Conservation (phyloP, 2,329 filamentous ascomycete genomes). For the Ophiosphaerella herpotricha region DNA sequence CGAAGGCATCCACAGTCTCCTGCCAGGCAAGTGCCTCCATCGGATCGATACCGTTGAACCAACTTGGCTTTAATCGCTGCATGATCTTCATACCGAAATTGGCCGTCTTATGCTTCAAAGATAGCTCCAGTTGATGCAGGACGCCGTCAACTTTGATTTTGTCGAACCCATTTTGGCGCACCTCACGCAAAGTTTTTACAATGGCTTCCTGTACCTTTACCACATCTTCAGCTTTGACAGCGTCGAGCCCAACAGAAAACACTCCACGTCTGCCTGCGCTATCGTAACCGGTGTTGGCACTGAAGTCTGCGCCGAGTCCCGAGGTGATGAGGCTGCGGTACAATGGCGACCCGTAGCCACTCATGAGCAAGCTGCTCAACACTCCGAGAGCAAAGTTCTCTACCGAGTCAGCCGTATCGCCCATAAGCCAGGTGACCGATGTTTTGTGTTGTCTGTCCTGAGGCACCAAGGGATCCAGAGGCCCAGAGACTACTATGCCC, state of each 20-base stretch:
- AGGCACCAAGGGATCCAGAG: slow-evolving; percentile 83
- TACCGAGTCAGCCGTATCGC: slow-evolving; percentile 78
- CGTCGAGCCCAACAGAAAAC: slow-evolving; percentile 88
- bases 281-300: slow-evolving; percentile 92
- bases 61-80: slow-evolving; percentile 84
- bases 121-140: slow-evolving; percentile 90
- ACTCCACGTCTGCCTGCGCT: slow-evolving; percentile 75
- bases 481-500: slow-evolving; percentile 74
- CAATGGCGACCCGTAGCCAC: slow-evolving; percentile 92
- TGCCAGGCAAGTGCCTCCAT: slow-evolving; percentile 93
- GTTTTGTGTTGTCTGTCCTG: slow-evolving; percentile 90
- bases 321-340: slow-evolving; percentile 88
- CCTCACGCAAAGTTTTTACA: slow-evolving; percentile 71
- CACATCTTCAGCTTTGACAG: slow-evolving; percentile 82
- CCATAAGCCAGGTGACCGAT: slow-evolving; percentile 89
- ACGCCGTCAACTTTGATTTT: slow-evolving; percentile 90
- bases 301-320: slow-evolving; percentile 89
- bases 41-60: slow-evolving; percentile 95
- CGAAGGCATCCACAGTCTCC: slow-evolving; percentile 81
- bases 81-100: slow-evolving; percentile 92
- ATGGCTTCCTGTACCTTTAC: slow-evolving; percentile 76
- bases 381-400: slow-evolving; percentile 88
- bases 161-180: slow-evolving; percentile 79
- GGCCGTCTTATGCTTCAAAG: slow-evolving; percentile 93
- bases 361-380: slow-evolving; percentile 81